These are phyloP conservation scores for Geotrichum reessii DNA, from an alignment of 1,139 yeast species.

Conservation along the genomic window DNA sequence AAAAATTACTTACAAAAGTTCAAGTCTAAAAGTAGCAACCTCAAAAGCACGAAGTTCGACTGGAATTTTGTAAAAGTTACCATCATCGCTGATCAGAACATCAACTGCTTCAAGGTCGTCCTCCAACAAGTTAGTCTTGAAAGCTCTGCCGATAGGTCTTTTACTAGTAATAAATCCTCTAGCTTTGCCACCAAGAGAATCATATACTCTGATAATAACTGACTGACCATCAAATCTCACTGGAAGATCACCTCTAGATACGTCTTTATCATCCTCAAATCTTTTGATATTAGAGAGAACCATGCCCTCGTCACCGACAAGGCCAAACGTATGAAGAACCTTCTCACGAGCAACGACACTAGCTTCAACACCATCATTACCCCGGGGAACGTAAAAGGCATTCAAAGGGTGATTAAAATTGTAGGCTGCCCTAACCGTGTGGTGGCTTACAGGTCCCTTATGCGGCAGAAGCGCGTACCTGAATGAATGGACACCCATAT, in stretches of 20 bases:
- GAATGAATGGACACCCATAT: constrained; percentile 82
- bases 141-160: constrained; percentile 37
- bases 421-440: constrained; percentile 69
- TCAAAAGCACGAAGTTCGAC: constrained; percentile 66
- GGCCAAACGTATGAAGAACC: constrained; percentile 29
- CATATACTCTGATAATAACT: constrained; percentile 71
- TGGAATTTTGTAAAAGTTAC: constrained; percentile 37
- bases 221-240: constrained; percentile 38
- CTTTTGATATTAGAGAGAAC: constrained; percentile 76
- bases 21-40: constrained; percentile 49
- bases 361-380: constrained; percentile 3
- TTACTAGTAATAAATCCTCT: constrained; percentile 45
- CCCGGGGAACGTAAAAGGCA: constrained; percentile 23
- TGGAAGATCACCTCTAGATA: constrained; percentile 38
- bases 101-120: constrained; percentile 47
- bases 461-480: constrained; percentile 85
- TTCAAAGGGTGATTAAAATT: constrained; percentile 63
- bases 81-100: constrained; percentile 27
- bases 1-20: constrained; percentile 18
- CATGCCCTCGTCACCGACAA: constrained; percentile 50
- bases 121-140: constrained; percentile 66
- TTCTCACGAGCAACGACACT: constrained; percentile 20
- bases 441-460: constrained; percentile 53
- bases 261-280: constrained; percentile 73
- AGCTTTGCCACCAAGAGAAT: constrained; percentile 74